Evolutionary conservation across 345 rosid species (phyloP), one percentile per base, ranked within the genome.

Genomic region (Dovyalis caffra): DNA sequence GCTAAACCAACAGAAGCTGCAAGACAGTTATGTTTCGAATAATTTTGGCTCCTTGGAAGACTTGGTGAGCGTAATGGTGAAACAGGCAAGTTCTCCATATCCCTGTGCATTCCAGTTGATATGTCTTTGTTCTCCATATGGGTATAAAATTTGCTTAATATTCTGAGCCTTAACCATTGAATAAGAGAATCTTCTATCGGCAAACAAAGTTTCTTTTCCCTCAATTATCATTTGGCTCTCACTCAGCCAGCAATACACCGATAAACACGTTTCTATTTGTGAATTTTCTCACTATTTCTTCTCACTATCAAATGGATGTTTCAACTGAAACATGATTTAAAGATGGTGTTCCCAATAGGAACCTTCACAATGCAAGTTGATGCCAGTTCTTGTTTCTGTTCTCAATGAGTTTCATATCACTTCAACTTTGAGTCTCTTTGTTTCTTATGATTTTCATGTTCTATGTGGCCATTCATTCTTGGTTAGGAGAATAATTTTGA

Each of bases 31-130:
- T 77, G 35, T 83, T 75, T 78, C 69, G 68, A 79, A 69, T 65
- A 85, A 83, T 70, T 85, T 83, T 75, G 95, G 91, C 62, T 88
- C 88, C 60, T 86, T 90, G 87, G 92, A 89, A 75, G 95, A 88
- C 84, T 37, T 90, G 66, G 91, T 83, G 28, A 81, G 82, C 76
- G 83, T 88, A 33, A 82, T 90, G 82, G 77, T 88, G 85, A 88
- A 88, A 51, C 87, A 80, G 90, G 97, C 87, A 81, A 70, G 75
- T 63, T 18, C 34, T n/a, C 43, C 69, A 61, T 43, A 61, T 68
- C 73, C 47, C 57, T 11, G 3, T 61, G 28, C 64, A 37, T 21
- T 62, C 23, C 14, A 63, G 29, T 61, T 25, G 2, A n/a, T 53
- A 69, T 31, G 37, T 26, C 66, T 43, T 58, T n/a, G 18, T 69